Base-by-base conservation (phyloP, 371 early-diverging fungal genomes). In the Syncephalastrum sp. region DNA sequence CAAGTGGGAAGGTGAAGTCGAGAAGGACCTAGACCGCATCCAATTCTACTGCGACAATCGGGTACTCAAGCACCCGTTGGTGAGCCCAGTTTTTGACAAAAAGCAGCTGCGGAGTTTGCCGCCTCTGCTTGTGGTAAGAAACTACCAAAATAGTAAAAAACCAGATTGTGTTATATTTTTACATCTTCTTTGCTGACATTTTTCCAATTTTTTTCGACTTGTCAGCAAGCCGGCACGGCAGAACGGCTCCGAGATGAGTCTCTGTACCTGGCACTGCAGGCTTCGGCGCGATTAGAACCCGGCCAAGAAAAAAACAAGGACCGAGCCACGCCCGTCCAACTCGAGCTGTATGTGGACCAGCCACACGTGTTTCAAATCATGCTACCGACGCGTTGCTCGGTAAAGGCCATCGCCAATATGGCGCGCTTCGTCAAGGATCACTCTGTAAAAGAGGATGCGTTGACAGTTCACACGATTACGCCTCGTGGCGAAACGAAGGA, bases 341-440 rank as follows among this genome's bases (percentile, higher is more conserved):
- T 75, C 10, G 75, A 77, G 53, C 29, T 72, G 27, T 91, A 83
- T 61, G 74, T 70, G 5, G 93, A 91, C 56, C 91, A 91, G 83
- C 84, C 89, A 4, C 93, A 92, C 56, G 91, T 90, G 5, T 92
- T 90, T 59, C 83, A 83, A 21, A 65, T 85, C 50, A 65, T 88
- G 44, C 60, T 74, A 15, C 59, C 65, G 0, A 67, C 66, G 17
- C 60, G 5, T 47, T 46, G 44, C 15, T 59, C 67, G 13, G 54
- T 55, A 4, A 38, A 60, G 12, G 64, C 73, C 2, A 47, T 68
- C 3, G 54, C 54, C 13, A 65, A 55, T 23, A 23, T 74, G 19
- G 65, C 63, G 13, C 52, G 56, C 1, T 74, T 74, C 56, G 65
- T 70, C 14, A 50, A 47, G 3, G 63, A 65, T 13, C 51, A 58